These are phyloP conservation scores for Phytophthora brassicae DNA, from an alignment of 352 stramenopile species.

Conservation along the genomic window DNA sequence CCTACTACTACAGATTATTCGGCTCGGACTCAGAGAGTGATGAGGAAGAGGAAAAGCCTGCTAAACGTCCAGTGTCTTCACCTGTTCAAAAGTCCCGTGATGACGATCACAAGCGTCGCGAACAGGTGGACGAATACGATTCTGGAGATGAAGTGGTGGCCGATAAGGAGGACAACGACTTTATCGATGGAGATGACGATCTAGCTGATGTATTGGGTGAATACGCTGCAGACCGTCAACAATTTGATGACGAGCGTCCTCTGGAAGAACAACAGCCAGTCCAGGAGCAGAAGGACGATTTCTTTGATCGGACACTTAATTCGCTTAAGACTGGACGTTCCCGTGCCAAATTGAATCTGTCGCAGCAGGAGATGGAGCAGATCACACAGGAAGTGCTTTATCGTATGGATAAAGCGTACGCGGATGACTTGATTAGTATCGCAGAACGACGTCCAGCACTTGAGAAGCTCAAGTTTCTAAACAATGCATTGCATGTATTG, in stretches of 20 bases:
- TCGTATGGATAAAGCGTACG: conserved; percentile 87
- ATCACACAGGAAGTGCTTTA: conserved; percentile 88
- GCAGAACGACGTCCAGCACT: conserved; percentile 59
- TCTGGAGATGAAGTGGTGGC: conserved; percentile 75
- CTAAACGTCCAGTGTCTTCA: conserved; percentile 50
- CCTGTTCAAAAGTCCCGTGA: conserved; percentile 45
- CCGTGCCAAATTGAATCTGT: conserved; percentile 78
- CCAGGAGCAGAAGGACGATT: conserved; percentile 59
- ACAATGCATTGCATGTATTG: conserved; percentile 68
- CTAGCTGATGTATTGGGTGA: conserved; percentile 80
- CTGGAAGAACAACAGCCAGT: conserved; percentile 37
- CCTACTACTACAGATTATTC: conserved; percentile 63
- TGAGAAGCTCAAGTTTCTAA: conserved; percentile 85
- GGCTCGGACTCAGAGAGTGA: conserved; percentile 88
- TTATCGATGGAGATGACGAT: conserved; percentile 88
- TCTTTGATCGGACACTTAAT: conserved; percentile 82
- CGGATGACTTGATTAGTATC: conserved; percentile 74
- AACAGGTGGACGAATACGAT: conserved; percentile 77
- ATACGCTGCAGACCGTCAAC: conserved; percentile 74
- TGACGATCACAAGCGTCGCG: conserved; percentile 19
- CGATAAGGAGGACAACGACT: conserved; percentile 84
- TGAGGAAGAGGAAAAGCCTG: conserved; percentile 52
- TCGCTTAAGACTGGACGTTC: conserved; percentile 81
- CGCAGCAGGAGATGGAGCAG: conserved; percentile 84
- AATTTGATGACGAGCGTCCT: conserved; percentile 83